Evolutionary conservation across 257 asterid genomes (phyloP), one percentile per base, ranked within the genome.

Genomic region (Solanum commersonii): DNA sequence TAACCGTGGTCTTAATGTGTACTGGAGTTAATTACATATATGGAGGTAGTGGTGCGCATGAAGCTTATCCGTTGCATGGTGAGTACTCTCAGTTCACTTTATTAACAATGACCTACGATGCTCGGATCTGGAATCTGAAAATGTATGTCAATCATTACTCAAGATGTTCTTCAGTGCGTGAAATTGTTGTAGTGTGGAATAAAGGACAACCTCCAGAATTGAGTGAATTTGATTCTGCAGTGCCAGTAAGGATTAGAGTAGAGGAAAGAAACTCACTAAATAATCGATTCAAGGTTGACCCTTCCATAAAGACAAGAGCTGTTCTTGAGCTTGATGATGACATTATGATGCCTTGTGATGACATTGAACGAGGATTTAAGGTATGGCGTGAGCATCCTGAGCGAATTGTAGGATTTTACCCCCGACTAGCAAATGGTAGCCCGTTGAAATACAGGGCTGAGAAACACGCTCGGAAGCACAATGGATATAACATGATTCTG

Each of bases 281-380:
- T 92, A 97, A 97, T 83, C 94, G 99, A 23, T 97, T 97, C 91
- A 94, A 89, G 72, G 40, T 88, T 37, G 99, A 96, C 63, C 96
- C 98, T 1, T 35, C 77, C 87, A 95, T 97, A 79, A 92, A 87
- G 86, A 97, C 99, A 1, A 95, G 96, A 12, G 98, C 95, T 0
- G 97, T 96, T 84, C 96, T 97, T 16, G 98, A 97, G 94, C 98
- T 97, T 1, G 99, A 97, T 18, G 99, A 97, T 40, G 99, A 96
- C 87, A 97, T 97, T 82, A 94, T 96, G 98, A 96, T 97, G 99
- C 88, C 93, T 0, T 97, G 99, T 16, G 95, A 97, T 34, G 99
- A 97, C 35, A 37, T 97, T 31, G 99, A 97, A 74, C 95, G 98
- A 7, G 99, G 99, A 13, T 97, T 97, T 37, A 89, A 88, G 89